phyloP scores from a whole-genome alignment of 2,329 filamentous ascomycete species.

The Mycosphaerella sp. region DNA sequence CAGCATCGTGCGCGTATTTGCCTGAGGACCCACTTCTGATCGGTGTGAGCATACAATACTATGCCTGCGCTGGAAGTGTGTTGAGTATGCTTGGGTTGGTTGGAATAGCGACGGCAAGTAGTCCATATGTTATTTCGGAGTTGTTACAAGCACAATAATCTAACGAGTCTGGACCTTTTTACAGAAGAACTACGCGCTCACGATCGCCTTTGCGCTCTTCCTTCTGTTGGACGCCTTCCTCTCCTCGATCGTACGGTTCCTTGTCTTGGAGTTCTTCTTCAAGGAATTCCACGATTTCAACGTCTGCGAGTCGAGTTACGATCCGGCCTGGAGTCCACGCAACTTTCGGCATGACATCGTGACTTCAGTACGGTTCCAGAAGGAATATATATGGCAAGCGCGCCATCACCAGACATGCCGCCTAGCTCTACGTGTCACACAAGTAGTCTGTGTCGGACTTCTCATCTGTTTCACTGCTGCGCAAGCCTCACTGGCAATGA shows the following conservation, averaged over 20 bases:
- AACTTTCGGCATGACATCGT: constrained; percentile 23
- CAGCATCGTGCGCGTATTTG: constrained; percentile 24
- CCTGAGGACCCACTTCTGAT: constrained; percentile 29
- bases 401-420: constrained; percentile 19
- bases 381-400: constrained; percentile 18
- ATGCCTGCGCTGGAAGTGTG: constrained; percentile 27
- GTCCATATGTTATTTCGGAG: not conserved
- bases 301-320: constrained; percentile 21
- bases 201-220: constrained; percentile 25
- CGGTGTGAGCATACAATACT: constrained; percentile 23
- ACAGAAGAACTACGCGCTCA: constrained; percentile 21
- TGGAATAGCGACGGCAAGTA: constrained; percentile 23
- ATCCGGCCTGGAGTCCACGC: constrained; percentile 19
- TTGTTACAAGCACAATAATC: not conserved
- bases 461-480: constrained; percentile 17
- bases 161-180: not conserved
- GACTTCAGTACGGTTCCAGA: constrained; percentile 22
- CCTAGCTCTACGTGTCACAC: constrained; percentile 20
- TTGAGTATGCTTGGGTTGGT: constrained; percentile 24
- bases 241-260: constrained; percentile 22
- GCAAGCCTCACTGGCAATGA: constrained; percentile 21
- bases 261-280: constrained; percentile 25
- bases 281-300: constrained; percentile 24
- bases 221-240: constrained; percentile 27
- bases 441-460: constrained; percentile 16